Conservation (phyloP, 352 stramenopile genomes). For the Salisapilia sapeloensis region DNA sequence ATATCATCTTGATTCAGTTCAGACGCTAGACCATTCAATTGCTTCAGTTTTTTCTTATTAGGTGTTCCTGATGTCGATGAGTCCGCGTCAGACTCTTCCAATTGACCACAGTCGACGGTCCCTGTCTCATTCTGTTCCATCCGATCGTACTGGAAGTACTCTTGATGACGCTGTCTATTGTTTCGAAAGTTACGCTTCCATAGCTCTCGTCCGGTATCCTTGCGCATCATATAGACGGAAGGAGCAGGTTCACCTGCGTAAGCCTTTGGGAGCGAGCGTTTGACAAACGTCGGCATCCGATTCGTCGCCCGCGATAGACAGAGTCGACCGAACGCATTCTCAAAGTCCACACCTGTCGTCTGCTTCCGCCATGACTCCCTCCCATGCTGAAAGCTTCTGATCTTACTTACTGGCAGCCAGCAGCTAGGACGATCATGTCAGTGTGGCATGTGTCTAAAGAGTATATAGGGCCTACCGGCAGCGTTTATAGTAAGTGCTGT, state of each 20-base stretch:
- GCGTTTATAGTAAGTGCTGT: conserved; percentile 9
- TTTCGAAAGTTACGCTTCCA: conserved; percentile 26
- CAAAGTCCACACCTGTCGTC: conserved; percentile 18
- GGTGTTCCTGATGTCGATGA: no score
- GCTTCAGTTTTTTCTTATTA: no score
- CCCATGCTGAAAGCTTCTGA: conserved; percentile 16
- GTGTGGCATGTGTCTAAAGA: not conserved
- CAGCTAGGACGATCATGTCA: conserved; percentile 7
- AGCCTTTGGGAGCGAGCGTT: conserved; percentile 19
- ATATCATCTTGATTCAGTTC: no score
- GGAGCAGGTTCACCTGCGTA: conserved; percentile 9
- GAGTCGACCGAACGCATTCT: conserved; percentile 14
- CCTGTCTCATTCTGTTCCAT: no score
- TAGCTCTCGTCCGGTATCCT: conserved; percentile 12
- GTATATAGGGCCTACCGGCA: conserved; percentile 4
- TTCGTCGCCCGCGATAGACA: conserved; percentile 20
- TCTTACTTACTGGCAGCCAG: conserved; percentile 23
- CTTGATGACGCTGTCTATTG: conserved; percentile 22
- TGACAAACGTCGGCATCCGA: conserved; percentile 31
- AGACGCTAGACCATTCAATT: no score
- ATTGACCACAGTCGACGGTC: no score
- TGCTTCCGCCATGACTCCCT: conserved; percentile 14
- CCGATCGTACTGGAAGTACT: no score
- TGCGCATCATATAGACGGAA: conserved; percentile 21
- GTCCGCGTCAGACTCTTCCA: no score